Conservation (phyloP, 345 rosid genomes). For the Syzygium aromaticum region DNA sequence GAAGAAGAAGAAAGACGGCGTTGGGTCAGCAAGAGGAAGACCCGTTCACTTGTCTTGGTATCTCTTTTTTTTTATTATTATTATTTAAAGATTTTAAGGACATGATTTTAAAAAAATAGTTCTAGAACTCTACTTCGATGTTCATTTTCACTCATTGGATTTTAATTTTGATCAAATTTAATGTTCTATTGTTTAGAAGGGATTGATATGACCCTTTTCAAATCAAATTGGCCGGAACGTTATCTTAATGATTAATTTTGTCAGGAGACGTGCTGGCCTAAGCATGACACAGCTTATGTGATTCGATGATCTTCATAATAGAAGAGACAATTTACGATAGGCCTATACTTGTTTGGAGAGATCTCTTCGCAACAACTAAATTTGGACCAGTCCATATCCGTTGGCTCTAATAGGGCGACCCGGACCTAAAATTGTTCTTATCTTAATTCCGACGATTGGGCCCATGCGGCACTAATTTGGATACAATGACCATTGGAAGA, state of each 20-base stretch:
- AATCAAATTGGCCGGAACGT: background rate
- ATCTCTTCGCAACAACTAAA: background rate
- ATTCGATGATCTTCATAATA: background rate
- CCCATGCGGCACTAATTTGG: background rate
- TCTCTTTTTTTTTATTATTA: too few species aligned
- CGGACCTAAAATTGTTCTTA: background rate
- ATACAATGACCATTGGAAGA: too few species aligned
- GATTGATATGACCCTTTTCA: too few species aligned
- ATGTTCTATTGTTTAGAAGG: background rate
- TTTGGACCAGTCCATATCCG: background rate
- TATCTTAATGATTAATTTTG: background rate
- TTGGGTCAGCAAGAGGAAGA: background rate
- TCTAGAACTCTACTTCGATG: background rate
- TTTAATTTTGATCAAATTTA: background rate
- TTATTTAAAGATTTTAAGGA: background rate
- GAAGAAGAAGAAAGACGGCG: background rate
- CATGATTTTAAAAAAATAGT: background rate
- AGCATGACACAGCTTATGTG: accelerated
- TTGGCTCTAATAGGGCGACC: background rate
- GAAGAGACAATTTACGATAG: background rate
- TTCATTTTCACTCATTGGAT: background rate
- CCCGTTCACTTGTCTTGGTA: background rate
- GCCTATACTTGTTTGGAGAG: accelerated
- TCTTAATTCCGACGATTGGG: background rate
- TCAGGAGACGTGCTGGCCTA: background rate